Evolutionary conservation across 257 asterid genomes (phyloP).

Genomic region (Euphrasia confusa): DNA sequence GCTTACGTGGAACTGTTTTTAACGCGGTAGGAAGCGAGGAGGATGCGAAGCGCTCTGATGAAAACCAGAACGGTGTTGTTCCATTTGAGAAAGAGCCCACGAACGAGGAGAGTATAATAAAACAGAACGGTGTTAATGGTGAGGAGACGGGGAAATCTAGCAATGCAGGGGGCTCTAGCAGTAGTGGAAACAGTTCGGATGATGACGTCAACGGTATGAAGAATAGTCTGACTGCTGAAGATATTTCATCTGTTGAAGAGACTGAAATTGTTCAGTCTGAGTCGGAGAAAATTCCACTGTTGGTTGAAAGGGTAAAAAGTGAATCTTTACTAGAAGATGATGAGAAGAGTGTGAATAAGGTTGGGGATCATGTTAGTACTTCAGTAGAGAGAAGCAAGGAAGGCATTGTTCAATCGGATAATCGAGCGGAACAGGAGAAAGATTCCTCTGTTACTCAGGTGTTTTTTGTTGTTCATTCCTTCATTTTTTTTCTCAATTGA

Average conservation of each 20-base stretch:
- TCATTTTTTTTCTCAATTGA: background rate
- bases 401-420: slow-evolving; percentile 17
- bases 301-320: slow-evolving; percentile 24
- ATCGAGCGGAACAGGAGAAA: slow-evolving; percentile 19
- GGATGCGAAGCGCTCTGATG: slow-evolving; percentile 32
- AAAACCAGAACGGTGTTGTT: slow-evolving; percentile 24
- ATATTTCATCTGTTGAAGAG: slow-evolving; percentile 23
- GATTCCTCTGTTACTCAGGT: slow-evolving; percentile 50
- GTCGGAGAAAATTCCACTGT: slow-evolving; percentile 25
- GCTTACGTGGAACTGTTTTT: slow-evolving; percentile 22
- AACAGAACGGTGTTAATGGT: slow-evolving; percentile 25
- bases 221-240: slow-evolving; percentile 25
- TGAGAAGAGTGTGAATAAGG: slow-evolving; percentile 18
- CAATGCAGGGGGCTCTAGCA: slow-evolving; percentile 32
- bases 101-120: slow-evolving; percentile 15
- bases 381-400: slow-evolving; percentile 17
- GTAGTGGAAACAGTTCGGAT: slow-evolving; percentile 34
- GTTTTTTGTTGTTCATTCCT: slow-evolving; percentile 4
- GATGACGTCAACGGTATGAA: slow-evolving; percentile 30
- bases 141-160: slow-evolving; percentile 26
- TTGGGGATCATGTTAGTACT: slow-evolving; percentile 21
- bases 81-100: slow-evolving; percentile 30
- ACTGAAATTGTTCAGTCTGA: background rate
- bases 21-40: slow-evolving; percentile 50
- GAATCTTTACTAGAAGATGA: slow-evolving; percentile 24